Conservation (phyloP, 257 asterid species). For the Paulownia fortunei region DNA sequence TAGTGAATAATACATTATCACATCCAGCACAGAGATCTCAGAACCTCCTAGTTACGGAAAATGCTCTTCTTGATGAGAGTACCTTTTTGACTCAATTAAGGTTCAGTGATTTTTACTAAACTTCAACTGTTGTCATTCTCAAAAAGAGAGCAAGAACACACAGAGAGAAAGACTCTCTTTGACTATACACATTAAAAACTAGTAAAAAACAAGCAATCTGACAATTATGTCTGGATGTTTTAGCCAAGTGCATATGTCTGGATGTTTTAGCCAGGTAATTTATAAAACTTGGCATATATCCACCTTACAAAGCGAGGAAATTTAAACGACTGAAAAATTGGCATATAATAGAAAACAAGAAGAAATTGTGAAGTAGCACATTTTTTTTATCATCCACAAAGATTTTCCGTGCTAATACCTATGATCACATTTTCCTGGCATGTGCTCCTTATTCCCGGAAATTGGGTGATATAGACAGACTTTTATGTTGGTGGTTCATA, state of each 20-base stretch:
- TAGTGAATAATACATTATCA: neutral
- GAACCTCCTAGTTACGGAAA: neutral
- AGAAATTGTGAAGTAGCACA: neutral
- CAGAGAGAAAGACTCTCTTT: conserved; percentile 2
- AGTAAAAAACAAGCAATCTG: conserved; percentile 3
- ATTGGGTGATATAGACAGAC: neutral
- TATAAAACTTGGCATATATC: neutral
- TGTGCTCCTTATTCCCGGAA: neutral
- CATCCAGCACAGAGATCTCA: conserved; percentile 10
- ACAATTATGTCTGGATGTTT: neutral
- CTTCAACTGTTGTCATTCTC: neutral
- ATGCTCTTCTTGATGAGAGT: neutral
- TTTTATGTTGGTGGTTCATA: neutral
- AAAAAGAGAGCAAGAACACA: neutral
- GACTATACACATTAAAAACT: neutral
- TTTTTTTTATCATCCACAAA: neutral
- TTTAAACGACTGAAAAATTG: neutral
- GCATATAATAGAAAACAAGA: neutral
- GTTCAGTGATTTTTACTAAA: neutral
- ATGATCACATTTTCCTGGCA: neutral
- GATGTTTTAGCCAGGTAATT: neutral
- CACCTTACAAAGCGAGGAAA: neutral
- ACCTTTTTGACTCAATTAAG: neutral
- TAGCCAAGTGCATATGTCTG: neutral
- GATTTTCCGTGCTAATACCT: neutral